A percentile compares a stretch with the other conserved stretches of the same genome.
phyloP scores from a whole-genome alignment of 2,329 filamentous ascomycete genomes.

The Canariomyces notabilis region DNA sequence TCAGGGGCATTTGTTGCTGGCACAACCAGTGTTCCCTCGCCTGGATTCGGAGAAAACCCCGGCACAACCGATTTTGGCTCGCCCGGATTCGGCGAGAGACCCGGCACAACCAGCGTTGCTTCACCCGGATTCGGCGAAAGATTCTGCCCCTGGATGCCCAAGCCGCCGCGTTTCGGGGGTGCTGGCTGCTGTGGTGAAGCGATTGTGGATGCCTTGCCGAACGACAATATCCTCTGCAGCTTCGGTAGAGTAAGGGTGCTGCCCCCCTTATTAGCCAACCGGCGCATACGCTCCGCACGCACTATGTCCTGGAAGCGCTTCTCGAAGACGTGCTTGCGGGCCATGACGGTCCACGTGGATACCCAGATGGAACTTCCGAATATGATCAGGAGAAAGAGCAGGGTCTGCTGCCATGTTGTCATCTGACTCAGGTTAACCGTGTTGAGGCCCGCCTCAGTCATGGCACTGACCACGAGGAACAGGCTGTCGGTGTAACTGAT shows the following conservation, averaged over 20 bases:
- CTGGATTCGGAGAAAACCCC: too few species aligned
- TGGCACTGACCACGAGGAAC: slow-evolving; percentile 60
- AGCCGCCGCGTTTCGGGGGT: too few species aligned
- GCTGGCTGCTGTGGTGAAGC: too few species aligned
- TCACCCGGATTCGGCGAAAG: too few species aligned
- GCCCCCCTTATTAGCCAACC: slow-evolving; percentile 26
- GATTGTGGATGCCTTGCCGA: slow-evolving; percentile 11
- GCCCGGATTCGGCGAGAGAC: too few species aligned
- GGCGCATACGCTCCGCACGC: slow-evolving; percentile 35
- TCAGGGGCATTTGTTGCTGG: too few species aligned
- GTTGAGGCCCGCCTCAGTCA: slow-evolving; percentile 61
- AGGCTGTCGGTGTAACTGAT: slow-evolving; percentile 59
- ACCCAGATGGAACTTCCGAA: slow-evolving; percentile 61
- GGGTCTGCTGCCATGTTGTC: slow-evolving; percentile 61
- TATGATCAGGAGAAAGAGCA: slow-evolving; percentile 59
- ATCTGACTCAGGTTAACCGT: slow-evolving; percentile 59
- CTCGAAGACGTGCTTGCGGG: slow-evolving; percentile 59
- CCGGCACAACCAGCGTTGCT: too few species aligned
- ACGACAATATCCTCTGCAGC: slow-evolving; percentile 17
- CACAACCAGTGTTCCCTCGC: too few species aligned
- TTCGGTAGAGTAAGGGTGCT: slow-evolving; percentile 23
- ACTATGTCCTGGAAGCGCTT: slow-evolving; percentile 52
- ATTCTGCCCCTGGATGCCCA: too few species aligned
- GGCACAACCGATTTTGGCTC: too few species aligned
- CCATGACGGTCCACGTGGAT: slow-evolving; percentile 56